Conservation (phyloP, 176 grass and related monocot species). For the Oryza glumipatula region DNA sequence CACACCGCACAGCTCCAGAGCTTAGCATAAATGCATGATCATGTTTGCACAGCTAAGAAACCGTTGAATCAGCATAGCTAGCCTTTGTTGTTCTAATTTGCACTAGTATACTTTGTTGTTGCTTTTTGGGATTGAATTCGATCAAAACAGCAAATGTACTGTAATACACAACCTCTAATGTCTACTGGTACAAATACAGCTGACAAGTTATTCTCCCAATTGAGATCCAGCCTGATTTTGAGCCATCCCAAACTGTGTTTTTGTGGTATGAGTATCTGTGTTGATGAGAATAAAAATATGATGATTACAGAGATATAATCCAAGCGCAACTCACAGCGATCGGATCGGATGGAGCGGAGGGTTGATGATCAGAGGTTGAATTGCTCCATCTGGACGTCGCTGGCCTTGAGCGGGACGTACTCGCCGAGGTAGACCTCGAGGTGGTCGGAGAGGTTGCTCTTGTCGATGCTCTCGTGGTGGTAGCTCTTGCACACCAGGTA, state of each 20-base stretch:
- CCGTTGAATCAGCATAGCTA: neutral
- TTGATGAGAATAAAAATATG: neutral
- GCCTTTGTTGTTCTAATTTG: too few species aligned
- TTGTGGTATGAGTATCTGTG: neutral
- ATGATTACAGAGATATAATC: neutral
- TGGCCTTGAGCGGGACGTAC: slow-evolving; percentile 81
- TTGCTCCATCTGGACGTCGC: slow-evolving; percentile 84
- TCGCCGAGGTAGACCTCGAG: slow-evolving; percentile 91
- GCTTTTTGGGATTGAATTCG: neutral
- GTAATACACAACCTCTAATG: neutral
- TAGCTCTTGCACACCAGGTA: slow-evolving; percentile 96
- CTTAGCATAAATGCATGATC: neutral
- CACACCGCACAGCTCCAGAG: neutral
- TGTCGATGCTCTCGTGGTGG: slow-evolving; percentile 95
- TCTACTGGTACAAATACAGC: neutral
- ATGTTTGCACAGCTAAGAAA: neutral
- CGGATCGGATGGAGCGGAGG: neutral
- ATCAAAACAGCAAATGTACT: neutral
- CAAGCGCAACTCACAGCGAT: neutral
- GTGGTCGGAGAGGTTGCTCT: slow-evolving; percentile 77
- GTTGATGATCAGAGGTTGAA: slow-evolving; percentile 57
- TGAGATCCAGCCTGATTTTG: neutral
- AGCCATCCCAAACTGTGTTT: neutral
- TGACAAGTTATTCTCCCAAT: neutral
- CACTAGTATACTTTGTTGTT: neutral